Evolutionary conservation across 2,329 filamentous ascomycete species (phyloP).

Genomic region (Polytolypa hystricis): DNA sequence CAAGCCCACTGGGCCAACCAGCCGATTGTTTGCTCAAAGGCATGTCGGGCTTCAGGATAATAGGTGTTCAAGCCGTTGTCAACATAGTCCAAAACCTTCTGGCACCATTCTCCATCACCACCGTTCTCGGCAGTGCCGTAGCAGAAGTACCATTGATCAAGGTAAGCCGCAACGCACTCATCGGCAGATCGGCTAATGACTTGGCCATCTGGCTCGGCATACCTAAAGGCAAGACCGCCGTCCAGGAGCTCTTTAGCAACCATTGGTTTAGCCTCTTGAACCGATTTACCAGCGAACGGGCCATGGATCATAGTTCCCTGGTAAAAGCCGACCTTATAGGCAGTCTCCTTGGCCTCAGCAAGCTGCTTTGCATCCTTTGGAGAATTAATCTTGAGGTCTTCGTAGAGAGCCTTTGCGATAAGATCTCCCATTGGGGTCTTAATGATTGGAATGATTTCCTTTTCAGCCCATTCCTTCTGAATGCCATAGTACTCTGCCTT

Average conservation of each 20-base stretch:
- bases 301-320: slow-evolving; percentile 83
- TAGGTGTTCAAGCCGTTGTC: slow-evolving; percentile 68
- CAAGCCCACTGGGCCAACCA: slow-evolving; percentile 98
- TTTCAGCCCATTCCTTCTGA: slow-evolving; percentile 88
- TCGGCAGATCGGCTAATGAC: slow-evolving; percentile 84
- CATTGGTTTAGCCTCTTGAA: slow-evolving; percentile 77
- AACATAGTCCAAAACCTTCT: slow-evolving; percentile 61
- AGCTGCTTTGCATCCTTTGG: slow-evolving; percentile 89
- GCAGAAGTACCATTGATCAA: slow-evolving; percentile 97
- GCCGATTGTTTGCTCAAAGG: slow-evolving; percentile 72
- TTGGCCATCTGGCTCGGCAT: slow-evolving; percentile 83
- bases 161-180: slow-evolving; percentile 81
- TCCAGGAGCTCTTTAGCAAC: slow-evolving; percentile 69
- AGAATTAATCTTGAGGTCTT: slow-evolving; percentile 91
- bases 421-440: slow-evolving; percentile 76
- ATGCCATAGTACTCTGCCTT: slow-evolving; percentile 96
- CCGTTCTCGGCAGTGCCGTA: slow-evolving; percentile 87
- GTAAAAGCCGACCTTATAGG: slow-evolving; percentile 97
- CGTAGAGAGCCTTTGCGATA: slow-evolving; percentile 70
- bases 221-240: slow-evolving; percentile 70
- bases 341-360: slow-evolving; percentile 85
- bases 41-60: slow-evolving; percentile 62
- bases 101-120: slow-evolving; percentile 61
- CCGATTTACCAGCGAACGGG: slow-evolving; percentile 76
- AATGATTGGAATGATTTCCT: slow-evolving; percentile 82